Conservation (phyloP, 2,329 filamentous ascomycete genomes). For the Pyrenophora seminiperda region DNA sequence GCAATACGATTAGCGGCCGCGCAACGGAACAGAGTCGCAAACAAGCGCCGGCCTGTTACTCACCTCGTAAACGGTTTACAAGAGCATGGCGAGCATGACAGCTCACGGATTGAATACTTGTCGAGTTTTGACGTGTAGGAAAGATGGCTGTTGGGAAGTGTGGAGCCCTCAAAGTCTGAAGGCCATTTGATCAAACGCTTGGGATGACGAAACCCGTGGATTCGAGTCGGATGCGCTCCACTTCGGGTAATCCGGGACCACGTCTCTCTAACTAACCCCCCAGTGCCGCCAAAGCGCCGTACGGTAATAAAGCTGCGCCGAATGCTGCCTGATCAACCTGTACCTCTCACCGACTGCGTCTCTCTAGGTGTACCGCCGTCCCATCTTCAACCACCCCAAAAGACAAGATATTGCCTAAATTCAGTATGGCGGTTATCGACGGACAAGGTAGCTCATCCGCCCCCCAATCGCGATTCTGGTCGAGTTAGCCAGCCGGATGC, state of each 20-base stretch:
- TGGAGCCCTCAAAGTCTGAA: slow-evolving; percentile 28
- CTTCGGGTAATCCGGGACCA: slow-evolving; percentile 14
- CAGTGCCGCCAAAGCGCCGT: slow-evolving; percentile 1
- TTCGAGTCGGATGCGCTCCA: slow-evolving; percentile 17
- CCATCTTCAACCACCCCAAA: background rate
- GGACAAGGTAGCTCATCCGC: slow-evolving; percentile 5
- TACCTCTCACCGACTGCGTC: slow-evolving; percentile 1
- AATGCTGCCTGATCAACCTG: background rate
- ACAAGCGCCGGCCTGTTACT: background rate
- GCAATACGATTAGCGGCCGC: slow-evolving; percentile 21
- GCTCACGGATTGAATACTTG: slow-evolving; percentile 18
- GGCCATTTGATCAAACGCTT: slow-evolving; percentile 12
- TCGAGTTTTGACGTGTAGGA: slow-evolving; percentile 9
- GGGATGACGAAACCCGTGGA: slow-evolving; percentile 16
- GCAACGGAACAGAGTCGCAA: slow-evolving; percentile 18
- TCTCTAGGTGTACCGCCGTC: slow-evolving; percentile 2
- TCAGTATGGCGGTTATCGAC: background rate
- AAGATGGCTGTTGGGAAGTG: slow-evolving; percentile 14
- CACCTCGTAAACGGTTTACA: slow-evolving; percentile 20
- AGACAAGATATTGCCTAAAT: background rate
- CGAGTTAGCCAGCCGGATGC: slow-evolving; percentile 8
- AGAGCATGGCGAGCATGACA: slow-evolving; percentile 23
- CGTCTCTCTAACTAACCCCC: slow-evolving; percentile 1
- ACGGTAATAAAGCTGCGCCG: slow-evolving; percentile 6
- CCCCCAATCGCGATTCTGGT: slow-evolving; percentile 2